Conservation (phyloP, 495 filamentous ascomycete genomes). For the Penicillium taxi region DNA sequence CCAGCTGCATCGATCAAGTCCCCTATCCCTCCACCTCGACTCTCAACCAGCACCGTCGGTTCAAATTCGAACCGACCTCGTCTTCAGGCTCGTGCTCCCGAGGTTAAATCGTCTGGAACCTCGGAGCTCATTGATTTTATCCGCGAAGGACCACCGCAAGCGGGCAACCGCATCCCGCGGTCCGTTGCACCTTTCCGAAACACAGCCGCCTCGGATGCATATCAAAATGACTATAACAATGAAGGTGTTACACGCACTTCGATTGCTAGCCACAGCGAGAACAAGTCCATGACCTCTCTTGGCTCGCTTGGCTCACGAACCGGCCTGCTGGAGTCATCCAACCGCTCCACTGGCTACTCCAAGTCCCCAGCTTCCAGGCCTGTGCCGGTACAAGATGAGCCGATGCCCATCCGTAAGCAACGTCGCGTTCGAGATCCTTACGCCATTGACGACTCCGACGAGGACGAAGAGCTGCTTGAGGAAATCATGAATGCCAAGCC, state of each 20-base stretch:
- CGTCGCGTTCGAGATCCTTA: constrained; percentile 82
- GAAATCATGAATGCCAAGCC: constrained; percentile 47
- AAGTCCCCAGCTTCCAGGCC: constrained; percentile 11
- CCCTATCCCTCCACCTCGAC: neutral
- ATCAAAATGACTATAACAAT: constrained; percentile 35
- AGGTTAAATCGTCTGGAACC: constrained; percentile 54
- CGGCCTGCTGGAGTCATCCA: constrained; percentile 42
- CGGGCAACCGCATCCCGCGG: constrained; percentile 65
- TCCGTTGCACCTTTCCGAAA: constrained; percentile 75
- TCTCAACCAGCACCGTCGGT: constrained; percentile 2
- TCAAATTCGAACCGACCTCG: constrained; percentile 28
- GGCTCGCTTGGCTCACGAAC: constrained; percentile 54
- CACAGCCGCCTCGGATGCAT: constrained; percentile 78
- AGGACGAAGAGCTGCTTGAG: constrained; percentile 66
- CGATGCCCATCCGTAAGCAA: constrained; percentile 51
- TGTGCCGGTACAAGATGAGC: constrained; percentile 14
- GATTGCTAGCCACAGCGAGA: constrained; percentile 35
- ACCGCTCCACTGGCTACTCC: constrained; percentile 14
- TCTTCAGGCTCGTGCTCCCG: constrained; percentile 66
- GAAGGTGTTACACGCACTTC: constrained; percentile 26
- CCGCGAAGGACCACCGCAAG: constrained; percentile 62
- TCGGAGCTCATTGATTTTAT: constrained; percentile 93
- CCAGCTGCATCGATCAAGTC: neutral
- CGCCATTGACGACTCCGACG: constrained; percentile 77
- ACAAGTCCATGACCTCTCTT: constrained; percentile 43